Evolutionary conservation across 768 basidiomycete species (phyloP), one percentile per base, ranked within the genome.

Genomic region (Termitomyces sp.): DNA sequence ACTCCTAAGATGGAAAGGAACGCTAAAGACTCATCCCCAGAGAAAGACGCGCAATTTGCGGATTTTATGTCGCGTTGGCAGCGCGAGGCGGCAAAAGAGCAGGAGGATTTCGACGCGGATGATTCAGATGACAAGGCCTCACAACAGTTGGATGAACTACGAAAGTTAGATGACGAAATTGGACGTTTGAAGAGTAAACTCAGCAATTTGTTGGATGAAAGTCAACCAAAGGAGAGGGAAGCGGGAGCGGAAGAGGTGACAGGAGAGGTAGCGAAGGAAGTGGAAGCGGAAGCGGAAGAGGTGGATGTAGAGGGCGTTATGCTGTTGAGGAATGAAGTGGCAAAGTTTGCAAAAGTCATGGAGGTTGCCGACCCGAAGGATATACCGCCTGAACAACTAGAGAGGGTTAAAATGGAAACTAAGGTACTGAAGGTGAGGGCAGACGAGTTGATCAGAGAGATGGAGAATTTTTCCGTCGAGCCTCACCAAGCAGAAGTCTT

Each of bases 1-100:
- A 54, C 50, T 13, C 58, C 36, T 22, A 44, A 20, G 46, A 63
- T 63, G 42, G 65, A 66, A 38, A 43, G 44, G 6, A 54, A 18
- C 43, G 48, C 22, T 2, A 3, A 18, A 42, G 58, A 44, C 13
- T n/a, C 32, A 9, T 26, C 36, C 6, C 43, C 40, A 22, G 64
- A 60, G 14, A 1, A 45, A 24, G 52, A 54, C 9, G 54, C 36
- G 16, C 16, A 58, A 43, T 28, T 12, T 26, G 45, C 33, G 18
- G 30, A 58, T 2, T 14, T 33, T 4, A 32, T 54, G 28, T 22
- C 26, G 8, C 42, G 30, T 22, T 44, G 14, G 44, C 30, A 47
- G 24, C 1, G 24, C 18, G 24, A 47, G 24, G n/a, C 1, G 13
- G 38, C 0, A 42, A 8, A 42, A 20, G 30, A 20, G 8, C 43